phyloP scores from a whole-genome alignment of 2,329 filamentous ascomycete species.

The Pyricularia pennisetigena region DNA sequence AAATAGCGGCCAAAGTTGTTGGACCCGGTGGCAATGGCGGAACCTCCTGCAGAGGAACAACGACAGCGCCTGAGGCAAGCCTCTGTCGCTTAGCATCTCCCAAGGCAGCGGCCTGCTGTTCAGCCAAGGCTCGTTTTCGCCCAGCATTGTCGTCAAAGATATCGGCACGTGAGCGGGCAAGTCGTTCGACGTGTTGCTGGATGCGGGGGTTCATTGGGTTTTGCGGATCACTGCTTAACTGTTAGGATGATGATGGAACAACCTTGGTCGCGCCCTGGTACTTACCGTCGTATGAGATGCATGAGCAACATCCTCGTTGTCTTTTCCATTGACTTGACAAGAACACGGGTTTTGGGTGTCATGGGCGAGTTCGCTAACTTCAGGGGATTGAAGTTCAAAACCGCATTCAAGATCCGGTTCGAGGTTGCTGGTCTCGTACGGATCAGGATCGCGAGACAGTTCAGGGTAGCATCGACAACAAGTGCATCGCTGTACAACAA shows the following conservation, averaged over 20 bases:
- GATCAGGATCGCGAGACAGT: conserved; percentile 74
- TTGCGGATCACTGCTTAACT: conserved; percentile 57
- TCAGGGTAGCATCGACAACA: conserved; percentile 82
- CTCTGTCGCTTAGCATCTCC: conserved; percentile 79
- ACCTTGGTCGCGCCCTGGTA: not conserved
- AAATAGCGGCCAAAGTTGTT: conserved; percentile 73
- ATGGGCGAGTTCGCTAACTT: conserved; percentile 68
- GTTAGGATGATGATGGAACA: not conserved
- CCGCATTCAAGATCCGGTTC: conserved; percentile 74
- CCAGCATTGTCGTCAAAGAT: conserved; percentile 62
- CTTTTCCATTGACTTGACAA: conserved; percentile 89
- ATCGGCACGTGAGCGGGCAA: conserved; percentile 69
- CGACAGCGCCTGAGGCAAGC: conserved; percentile 41
- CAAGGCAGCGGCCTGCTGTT: conserved; percentile 60
- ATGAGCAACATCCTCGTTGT: conserved; percentile 77
- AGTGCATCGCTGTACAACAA: conserved; percentile 62
- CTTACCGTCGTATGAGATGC: conserved; percentile 70
- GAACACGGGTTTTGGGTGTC: conserved; percentile 69
- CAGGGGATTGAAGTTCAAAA: conserved; percentile 87
- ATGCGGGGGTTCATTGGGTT: conserved; percentile 68
- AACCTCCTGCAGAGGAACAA: conserved; percentile 37
- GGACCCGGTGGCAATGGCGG: conserved; percentile 66
- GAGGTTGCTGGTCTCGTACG: conserved; percentile 72
- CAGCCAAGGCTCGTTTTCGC: conserved; percentile 66
- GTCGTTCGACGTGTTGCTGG: conserved; percentile 76